A percentile compares a stretch with the other conserved stretches of the same genome.
These are phyloP conservation scores for Spergularia marina DNA, from an alignment of 148 eudicot species.

Conservation along the genomic window DNA sequence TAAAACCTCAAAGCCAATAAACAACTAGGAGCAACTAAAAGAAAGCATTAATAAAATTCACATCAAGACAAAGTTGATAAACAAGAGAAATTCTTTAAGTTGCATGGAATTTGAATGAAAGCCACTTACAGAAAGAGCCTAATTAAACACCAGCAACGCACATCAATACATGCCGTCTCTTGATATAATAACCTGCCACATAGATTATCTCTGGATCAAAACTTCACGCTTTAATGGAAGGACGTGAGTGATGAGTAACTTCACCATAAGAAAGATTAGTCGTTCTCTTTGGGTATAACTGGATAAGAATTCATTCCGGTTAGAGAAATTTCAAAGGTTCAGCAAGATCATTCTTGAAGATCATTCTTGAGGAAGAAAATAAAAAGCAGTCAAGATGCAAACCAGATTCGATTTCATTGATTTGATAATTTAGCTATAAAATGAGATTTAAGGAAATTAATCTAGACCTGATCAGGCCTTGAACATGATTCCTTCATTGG, in stretches of 20 bases:
- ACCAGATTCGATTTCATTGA: no score
- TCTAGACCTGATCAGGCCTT: background rate
- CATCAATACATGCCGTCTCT: background rate
- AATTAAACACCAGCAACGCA: background rate
- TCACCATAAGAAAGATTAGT: background rate
- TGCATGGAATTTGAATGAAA: background rate
- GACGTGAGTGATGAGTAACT: background rate
- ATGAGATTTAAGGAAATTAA: background rate
- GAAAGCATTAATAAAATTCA: background rate
- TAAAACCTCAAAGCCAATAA: conserved; percentile 3
- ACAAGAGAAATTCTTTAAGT: background rate
- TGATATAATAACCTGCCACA: background rate
- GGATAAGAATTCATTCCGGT: background rate
- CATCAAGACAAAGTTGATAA: background rate
- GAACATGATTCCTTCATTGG: background rate
- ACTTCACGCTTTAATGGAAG: background rate
- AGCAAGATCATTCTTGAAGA: no score
- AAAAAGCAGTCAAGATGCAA: background rate
- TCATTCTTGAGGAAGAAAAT: background rate
- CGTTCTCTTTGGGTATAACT: background rate
- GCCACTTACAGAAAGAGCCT: background rate
- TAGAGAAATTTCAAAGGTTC: background rate
- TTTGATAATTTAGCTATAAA: background rate
- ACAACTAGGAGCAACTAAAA: background rate
- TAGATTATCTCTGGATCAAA: background rate